Conservation (phyloP, 208 protist species). For the Naegleria fowleri region DNA sequence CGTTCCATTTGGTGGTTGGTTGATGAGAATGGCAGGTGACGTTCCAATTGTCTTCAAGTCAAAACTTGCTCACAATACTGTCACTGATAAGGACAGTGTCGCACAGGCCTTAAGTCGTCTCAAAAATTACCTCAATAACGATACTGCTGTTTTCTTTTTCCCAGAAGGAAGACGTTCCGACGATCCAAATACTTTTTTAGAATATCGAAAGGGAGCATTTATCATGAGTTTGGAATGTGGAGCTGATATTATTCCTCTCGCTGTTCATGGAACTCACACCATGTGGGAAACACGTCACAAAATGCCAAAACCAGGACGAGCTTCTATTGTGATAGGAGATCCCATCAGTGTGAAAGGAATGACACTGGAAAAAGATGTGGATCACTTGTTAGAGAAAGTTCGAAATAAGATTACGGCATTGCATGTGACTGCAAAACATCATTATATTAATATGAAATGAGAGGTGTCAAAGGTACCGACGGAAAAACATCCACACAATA, state of each 20-base stretch:
- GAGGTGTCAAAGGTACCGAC: too few relatives aligned
- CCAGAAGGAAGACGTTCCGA: slow-evolving; percentile 66
- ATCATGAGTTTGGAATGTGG: slow-evolving; percentile 61
- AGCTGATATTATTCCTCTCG: slow-evolving; percentile 66
- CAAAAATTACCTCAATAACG: not conserved
- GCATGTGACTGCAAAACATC: too few relatives aligned
- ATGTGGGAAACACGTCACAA: slow-evolving; percentile 47
- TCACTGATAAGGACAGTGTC: slow-evolving; percentile 69
- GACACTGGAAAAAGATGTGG: not conserved
- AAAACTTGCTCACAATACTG: slow-evolving; percentile 60
- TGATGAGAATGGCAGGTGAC: slow-evolving; percentile 64
- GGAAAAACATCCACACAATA: too few relatives aligned
- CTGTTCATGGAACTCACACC: slow-evolving; percentile 62
- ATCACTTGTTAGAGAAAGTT: not conserved
- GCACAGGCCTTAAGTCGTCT: slow-evolving; percentile 62
- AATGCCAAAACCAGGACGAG: not conserved
- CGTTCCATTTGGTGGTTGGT: slow-evolving; percentile 71
- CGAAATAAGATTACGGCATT: too few relatives aligned
- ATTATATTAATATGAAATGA: too few relatives aligned
- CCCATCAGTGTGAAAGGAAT: not conserved
- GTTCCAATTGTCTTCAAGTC: slow-evolving; percentile 62
- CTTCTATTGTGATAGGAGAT: not conserved
- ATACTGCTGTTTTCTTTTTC: slow-evolving; percentile 58
- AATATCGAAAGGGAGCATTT: slow-evolving; percentile 73
- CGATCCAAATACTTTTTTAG: slow-evolving; percentile 55